A percentile compares a stretch with the other conserved stretches of the same genome.
Conservation (phyloP, 73 alveolate species). For the Urostyla sp. region DNA sequence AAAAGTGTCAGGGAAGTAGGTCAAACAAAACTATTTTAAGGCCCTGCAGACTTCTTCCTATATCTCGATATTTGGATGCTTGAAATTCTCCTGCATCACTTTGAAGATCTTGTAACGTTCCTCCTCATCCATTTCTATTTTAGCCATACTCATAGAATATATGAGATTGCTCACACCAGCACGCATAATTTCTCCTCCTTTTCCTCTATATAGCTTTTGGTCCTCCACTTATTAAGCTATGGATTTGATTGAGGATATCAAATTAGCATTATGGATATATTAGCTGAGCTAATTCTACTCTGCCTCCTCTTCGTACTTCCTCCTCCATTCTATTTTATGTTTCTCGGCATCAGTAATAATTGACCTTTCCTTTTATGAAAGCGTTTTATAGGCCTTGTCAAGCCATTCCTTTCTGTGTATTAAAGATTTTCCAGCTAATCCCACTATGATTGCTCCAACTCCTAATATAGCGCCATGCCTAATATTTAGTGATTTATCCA, state of each 20-base stretch:
- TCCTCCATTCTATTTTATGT: conserved; percentile 76
- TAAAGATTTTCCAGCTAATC: conserved; percentile 83
- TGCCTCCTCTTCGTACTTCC: conserved; percentile 74
- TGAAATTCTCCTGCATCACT: conserved; percentile 80
- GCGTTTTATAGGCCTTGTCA: conserved; percentile 82
- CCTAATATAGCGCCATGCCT: conserved; percentile 97
- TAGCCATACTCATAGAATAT: conserved; percentile 76
- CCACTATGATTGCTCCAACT: conserved; percentile 90
- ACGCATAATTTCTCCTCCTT: conserved; percentile 98
- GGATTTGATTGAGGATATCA: conserved; percentile 63
- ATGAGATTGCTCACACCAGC: conserved; percentile 90
- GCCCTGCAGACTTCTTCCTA: conserved; percentile 85
- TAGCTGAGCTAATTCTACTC: conserved; percentile 65
- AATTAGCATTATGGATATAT: conserved; percentile 71
- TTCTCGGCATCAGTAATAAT: conserved; percentile 81
- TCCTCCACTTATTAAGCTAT: conserved; percentile 84
- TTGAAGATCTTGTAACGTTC: conserved; percentile 69
- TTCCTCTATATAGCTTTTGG: conserved; percentile 92
- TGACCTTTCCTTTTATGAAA: conserved; percentile 83
- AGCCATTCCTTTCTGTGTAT: conserved; percentile 77
- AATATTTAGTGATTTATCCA: conserved; percentile 77
- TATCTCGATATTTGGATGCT: conserved; percentile 87
- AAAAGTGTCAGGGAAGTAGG: conserved; percentile 67
- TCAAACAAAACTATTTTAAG: conserved; percentile 66
- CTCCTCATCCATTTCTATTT: conserved; percentile 71